A percentile compares a stretch with the other conserved stretches of the same genome.
phyloP scores from a whole-genome alignment of 1,284 basidiomycete species.

The Heterobasidion irregulare region DNA sequence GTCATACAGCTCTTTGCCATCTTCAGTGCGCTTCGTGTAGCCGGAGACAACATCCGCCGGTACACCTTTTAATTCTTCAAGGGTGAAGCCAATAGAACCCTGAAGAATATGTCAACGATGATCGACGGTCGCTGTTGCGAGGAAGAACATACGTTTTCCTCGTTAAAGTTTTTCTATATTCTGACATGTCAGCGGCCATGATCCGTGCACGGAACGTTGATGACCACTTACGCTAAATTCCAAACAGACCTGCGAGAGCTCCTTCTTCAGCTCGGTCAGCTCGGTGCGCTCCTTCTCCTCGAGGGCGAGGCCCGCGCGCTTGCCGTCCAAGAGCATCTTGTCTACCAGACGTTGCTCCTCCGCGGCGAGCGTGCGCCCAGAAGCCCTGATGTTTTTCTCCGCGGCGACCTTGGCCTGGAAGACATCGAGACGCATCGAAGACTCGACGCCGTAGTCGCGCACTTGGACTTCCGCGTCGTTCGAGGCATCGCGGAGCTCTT shows the following conservation, averaged over 20 bases:
- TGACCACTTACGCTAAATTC: conserved; percentile 56
- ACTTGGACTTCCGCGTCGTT: conserved; percentile 62
- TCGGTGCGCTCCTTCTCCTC: conserved; percentile 51
- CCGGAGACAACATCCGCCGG: conserved; percentile 71
- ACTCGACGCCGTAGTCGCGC: conserved; percentile 61
- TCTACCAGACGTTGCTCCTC: conserved; percentile 71
- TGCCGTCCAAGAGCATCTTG: conserved; percentile 71
- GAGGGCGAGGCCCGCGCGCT: conserved; percentile 66
- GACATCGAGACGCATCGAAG: conserved; percentile 71
- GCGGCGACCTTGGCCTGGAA: conserved; percentile 65
- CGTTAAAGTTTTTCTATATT: conserved; percentile 75
- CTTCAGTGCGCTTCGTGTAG: conserved; percentile 55
- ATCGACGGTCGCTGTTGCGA: neutral
- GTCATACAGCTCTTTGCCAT: conserved; percentile 49
- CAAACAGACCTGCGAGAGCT: conserved; percentile 61
- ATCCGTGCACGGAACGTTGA: neutral
- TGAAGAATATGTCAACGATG: conserved; percentile 17
- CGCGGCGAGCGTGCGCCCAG: conserved; percentile 44
- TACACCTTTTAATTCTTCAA: conserved; percentile 70
- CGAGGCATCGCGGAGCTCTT: conserved; percentile 68
- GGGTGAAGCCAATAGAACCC: conserved; percentile 57
- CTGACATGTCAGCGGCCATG: neutral
- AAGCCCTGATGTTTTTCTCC: conserved; percentile 53
- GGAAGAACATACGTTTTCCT: conserved; percentile 55
- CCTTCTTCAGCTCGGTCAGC: conserved; percentile 55